These are phyloP conservation scores for Spathaspora sp. DNA, from an alignment of 1,139 yeast species.

Conservation along the genomic window DNA sequence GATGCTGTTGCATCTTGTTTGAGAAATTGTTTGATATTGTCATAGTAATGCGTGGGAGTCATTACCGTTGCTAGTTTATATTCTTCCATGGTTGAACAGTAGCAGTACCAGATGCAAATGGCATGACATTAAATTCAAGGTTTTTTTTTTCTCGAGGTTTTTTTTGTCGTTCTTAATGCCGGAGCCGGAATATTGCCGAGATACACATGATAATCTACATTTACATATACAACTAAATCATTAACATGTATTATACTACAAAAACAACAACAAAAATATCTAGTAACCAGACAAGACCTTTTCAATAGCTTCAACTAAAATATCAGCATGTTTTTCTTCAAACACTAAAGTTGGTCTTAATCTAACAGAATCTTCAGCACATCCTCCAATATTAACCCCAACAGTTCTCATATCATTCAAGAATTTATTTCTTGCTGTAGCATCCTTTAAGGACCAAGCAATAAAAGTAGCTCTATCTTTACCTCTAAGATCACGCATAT, in stretches of 20 bases:
- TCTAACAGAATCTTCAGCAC: conserved; percentile 64
- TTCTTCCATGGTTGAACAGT: not conserved
- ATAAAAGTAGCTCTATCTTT: conserved; percentile 68
- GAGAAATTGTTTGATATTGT: conserved; percentile 27
- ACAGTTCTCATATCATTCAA: conserved; percentile 47
- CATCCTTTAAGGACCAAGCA: conserved; percentile 64
- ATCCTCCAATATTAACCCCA: conserved; percentile 75
- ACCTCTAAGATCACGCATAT: conserved; percentile 60
- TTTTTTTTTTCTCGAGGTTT: not conserved
- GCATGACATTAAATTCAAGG: not conserved
- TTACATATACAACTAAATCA: not conserved
- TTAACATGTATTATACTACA: not conserved
- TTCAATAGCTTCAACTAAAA: conserved; percentile 52
- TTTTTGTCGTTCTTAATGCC: no score
- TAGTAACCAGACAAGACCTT: conserved; percentile 44
- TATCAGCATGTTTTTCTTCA: conserved; percentile 67
- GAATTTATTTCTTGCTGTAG: conserved; percentile 50
- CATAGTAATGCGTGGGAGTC: conserved; percentile 7
- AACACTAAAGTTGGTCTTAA: conserved; percentile 71
- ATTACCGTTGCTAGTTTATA: conserved; percentile 2
- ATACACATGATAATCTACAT: not conserved
- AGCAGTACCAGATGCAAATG: not conserved
- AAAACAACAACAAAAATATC: not conserved
- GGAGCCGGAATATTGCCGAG: no score
- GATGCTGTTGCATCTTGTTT: conserved; percentile 59